phyloP scores from a whole-genome alignment of 345 rosid genomes.

The Eucalyptus shirleyi region DNA sequence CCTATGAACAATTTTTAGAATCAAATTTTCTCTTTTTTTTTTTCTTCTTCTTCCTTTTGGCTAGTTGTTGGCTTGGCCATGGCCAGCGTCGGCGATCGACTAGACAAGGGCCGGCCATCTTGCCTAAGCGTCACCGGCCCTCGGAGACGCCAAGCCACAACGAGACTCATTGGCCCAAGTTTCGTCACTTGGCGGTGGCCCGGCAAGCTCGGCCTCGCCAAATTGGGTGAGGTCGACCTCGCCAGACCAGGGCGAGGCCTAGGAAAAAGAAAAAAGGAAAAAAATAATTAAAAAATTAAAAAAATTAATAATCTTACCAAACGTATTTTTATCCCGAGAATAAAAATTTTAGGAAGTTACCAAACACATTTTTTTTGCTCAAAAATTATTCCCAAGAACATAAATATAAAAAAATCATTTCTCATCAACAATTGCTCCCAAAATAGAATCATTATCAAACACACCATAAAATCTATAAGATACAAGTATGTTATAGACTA shows the following conservation, averaged over 20 bases:
- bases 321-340: accelerated
- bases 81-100: accelerated
- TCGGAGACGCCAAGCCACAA: accelerated
- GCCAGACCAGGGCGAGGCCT: accelerated
- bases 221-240: accelerated
- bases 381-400: accelerated
- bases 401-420: too few relatives aligned
- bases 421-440: accelerated
- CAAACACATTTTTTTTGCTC: accelerated
- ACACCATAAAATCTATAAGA: accelerated
- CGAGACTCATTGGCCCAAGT: accelerated
- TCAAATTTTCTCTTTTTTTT: too few relatives aligned
- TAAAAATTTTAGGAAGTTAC: accelerated
- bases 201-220: accelerated
- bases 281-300: too few relatives aligned
- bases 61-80: accelerated
- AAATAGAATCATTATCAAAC: accelerated
- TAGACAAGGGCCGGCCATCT: accelerated
- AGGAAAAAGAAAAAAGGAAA: too few relatives aligned
- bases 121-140: accelerated
- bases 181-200: accelerated
- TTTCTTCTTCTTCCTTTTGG: too few relatives aligned
- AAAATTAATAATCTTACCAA: too few relatives aligned
- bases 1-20: accelerated
- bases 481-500: neutral